phyloP scores from a whole-genome alignment of 495 filamentous ascomycete genomes.

The Tuber microsphaerosporum region DNA sequence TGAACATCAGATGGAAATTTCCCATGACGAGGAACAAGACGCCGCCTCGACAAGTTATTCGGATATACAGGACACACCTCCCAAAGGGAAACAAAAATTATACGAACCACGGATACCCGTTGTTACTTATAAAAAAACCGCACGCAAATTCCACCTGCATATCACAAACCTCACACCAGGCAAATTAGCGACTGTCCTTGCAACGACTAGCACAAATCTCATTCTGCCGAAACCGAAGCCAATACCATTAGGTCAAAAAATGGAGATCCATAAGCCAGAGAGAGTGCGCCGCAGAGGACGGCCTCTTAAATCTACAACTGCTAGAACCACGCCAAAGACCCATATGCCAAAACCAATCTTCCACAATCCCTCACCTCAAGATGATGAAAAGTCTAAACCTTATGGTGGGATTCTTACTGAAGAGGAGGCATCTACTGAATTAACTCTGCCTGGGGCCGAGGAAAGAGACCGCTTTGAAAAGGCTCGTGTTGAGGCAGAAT shows the following conservation, averaged over 20 bases:
- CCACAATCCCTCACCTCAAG: conserved; percentile 44
- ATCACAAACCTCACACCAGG: conserved; percentile 29
- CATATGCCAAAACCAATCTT: neutral
- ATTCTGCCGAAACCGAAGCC: conserved; percentile 12
- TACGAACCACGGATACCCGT: conserved; percentile 26
- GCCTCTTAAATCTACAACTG: neutral
- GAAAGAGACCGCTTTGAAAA: conserved; percentile 81
- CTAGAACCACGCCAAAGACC: neutral
- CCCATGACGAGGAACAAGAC: conserved; percentile 1
- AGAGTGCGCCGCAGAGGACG: neutral
- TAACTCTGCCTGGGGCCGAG: conserved; percentile 68
- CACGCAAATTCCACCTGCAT: conserved; percentile 28
- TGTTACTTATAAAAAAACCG: conserved; percentile 31
- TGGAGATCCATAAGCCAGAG: neutral
- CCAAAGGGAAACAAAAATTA: conserved; percentile 29
- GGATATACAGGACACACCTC: conserved; percentile 12
- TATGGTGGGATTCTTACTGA: conserved; percentile 91
- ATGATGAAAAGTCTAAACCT: conserved; percentile 88
- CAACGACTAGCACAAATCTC: conserved; percentile 14
- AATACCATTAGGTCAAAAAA: neutral
- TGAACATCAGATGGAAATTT: conserved; percentile 24
- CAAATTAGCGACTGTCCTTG: conserved; percentile 26
- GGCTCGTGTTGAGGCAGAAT: conserved; percentile 80
- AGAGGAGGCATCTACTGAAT: conserved; percentile 80
- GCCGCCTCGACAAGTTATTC: conserved; percentile 3